phyloP scores from a whole-genome alignment of 1,284 basidiomycete species.

The Termitomyces sp. region DNA sequence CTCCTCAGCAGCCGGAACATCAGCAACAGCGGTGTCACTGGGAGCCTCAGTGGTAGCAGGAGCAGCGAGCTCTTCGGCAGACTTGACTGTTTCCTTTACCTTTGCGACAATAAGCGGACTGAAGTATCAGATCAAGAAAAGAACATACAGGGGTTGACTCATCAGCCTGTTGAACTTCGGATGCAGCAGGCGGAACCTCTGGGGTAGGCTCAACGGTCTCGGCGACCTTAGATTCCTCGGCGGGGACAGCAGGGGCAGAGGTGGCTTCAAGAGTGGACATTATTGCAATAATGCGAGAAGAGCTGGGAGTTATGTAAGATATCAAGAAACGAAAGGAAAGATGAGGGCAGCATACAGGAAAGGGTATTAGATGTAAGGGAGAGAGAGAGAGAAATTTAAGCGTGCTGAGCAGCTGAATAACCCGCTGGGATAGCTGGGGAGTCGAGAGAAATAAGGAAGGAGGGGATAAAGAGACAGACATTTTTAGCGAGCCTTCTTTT shows the following conservation, averaged over 20 bases:
- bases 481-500: constrained; percentile 35
- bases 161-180: constrained; percentile 39
- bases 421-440: constrained; percentile 30
- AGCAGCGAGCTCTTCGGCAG: constrained; percentile 26
- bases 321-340: constrained; percentile 20
- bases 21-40: constrained; percentile 34
- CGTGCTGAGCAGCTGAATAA: constrained; percentile 33
- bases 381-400: constrained; percentile 43
- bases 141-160: constrained; percentile 35
- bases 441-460: constrained; percentile 48
- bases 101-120: neutral
- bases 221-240: constrained; percentile 50
- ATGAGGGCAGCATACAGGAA: constrained; percentile 33
- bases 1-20: constrained; percentile 38
- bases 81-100: constrained; percentile 43
- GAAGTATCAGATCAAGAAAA: constrained; percentile 11
- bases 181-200: constrained; percentile 33
- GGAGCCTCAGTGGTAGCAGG: constrained; percentile 30
- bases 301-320: constrained; percentile 31
- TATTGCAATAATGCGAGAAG: constrained; percentile 57
- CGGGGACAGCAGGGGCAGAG: constrained; percentile 47
- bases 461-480: constrained; percentile 35
- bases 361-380: constrained; percentile 42
- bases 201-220: constrained; percentile 38
- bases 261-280: constrained; percentile 71